Base-by-base conservation (phyloP, 1,284 basidiomycete species). In the Cryptococcus sp. region DNA sequence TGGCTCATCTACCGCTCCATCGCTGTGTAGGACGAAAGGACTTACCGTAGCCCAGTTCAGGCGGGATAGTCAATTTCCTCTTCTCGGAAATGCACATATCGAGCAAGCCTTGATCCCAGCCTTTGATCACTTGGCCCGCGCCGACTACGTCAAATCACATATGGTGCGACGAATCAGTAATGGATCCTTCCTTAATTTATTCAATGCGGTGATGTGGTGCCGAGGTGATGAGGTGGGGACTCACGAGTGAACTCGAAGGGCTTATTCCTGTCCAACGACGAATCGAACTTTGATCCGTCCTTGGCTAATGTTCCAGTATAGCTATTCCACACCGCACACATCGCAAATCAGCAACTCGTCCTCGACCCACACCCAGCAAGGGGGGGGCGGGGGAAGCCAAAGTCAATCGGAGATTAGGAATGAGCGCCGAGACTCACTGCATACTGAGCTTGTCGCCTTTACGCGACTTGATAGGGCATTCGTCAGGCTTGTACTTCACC, bases 71-170 rank as follows among this genome's bases (percentile, higher is more conserved):
- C 63, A 97, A 84, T n/a, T 84, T 90, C 47, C 94, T 87, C 82
- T 93, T 93, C 82, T 98, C 94, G 58, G 85, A 83, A 39, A 90
- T 74, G 77, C 94, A 97, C 89, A 96, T 94, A 68, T 82, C 82
- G 17, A 81, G 67, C 17, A 84, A 69, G 17, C 83, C 80, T 65
- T 80, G 71, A 56, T 79, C 78, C 78, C 78, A 79, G 35, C 78
- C 77, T 54, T 73, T 70, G 71, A 84, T 84, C 25, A 84, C 83
- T 65, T 81, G 80, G 5, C 83, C 83, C 0, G 70, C 61, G 10
- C 83, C 83, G 53, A 84, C 80, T 80, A 67, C 16, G n/a, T 22
- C 42, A 3, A 45, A 43, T 43, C 41, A n/a, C 41, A 43, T 43
- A 4, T 43, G 5, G 13, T 30, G 27, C 5, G 30, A 45, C 42